Base-by-base conservation (phyloP, 495 filamentous ascomycete genomes). In the Cercophora newfieldiana region DNA sequence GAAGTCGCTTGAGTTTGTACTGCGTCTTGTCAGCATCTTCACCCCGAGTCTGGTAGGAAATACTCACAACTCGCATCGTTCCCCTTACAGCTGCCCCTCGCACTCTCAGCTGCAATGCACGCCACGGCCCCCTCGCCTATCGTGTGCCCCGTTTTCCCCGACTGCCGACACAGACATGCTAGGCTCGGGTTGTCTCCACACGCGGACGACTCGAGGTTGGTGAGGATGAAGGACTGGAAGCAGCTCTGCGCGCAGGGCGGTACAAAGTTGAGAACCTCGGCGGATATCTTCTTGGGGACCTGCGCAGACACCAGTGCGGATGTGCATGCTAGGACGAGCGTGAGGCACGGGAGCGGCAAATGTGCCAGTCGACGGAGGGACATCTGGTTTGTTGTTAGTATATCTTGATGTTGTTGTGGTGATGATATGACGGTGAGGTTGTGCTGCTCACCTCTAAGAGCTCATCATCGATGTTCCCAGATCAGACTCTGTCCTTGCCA, bases 121-220 rank as follows among this genome's bases (percentile, higher is more conserved):
- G 84, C 82, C 62, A 90, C 71, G 8, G 85, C 87, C 7, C 82
- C 88, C 74, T 92, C 90, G 12, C 89, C 90, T 55, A 94, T 61
- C 0, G 90, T 91, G 63, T 88, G 88, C 30, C 88, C 88, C 63
- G 82, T 83, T 12, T 69, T 72, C n/a, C 85, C 89, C 53, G 79
- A 79, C 47, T 82, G 81, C 37, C 78, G 76, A 71, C 90, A 93
- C 8, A 92, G 78, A 69, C 89, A 92, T 66, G 78, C 75, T 66
- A 90, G 72, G 48, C 86, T 78, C 33, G 81, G 80, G 21, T 76
- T 75, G 59, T 71, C 68, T n/a, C 80, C 78, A 72, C 85, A 88
- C 65, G 70, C 72, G 63, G 76, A 76, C 16, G 69, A 69, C 50
- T 81, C 79, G 69, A 88, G 91, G 73, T 89, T 85, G 62, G 80